Evolutionary conservation across 169 alveolate species (phyloP).

Genomic region (Eimeria sp.): DNA sequence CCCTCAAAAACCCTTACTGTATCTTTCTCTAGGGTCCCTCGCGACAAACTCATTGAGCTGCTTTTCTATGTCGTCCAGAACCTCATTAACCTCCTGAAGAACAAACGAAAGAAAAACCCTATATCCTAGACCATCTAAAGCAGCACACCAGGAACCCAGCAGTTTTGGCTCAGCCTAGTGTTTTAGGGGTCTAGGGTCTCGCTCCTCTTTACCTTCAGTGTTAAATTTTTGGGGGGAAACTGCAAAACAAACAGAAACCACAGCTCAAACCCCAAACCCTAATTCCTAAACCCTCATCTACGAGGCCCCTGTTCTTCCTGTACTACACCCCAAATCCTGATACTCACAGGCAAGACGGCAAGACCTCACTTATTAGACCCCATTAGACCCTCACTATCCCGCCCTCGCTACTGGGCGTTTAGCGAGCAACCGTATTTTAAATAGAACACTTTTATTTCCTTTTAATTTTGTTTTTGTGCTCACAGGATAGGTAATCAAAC

Average conservation of each 20-base stretch:
- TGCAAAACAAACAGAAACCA: background rate
- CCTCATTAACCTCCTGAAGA: background rate
- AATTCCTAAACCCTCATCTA: slow-evolving; percentile 16
- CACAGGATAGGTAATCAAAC: background rate
- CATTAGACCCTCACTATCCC: no score
- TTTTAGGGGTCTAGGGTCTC: background rate
- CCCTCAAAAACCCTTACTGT: background rate
- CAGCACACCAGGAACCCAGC: background rate
- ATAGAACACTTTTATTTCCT: no score
- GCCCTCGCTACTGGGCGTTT: no score
- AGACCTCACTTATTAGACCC: no score
- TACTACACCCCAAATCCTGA: background rate
- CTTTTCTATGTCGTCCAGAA: background rate
- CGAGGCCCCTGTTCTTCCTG: background rate
- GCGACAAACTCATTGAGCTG: background rate
- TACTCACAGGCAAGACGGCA: background rate
- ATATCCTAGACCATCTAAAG: background rate
- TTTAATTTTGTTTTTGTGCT: no score
- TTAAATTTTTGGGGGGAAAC: background rate
- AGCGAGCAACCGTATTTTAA: no score
- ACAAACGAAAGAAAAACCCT: background rate
- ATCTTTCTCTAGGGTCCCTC: background rate
- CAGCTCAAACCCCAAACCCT: background rate
- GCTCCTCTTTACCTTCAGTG: background rate
- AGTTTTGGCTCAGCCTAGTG: background rate